Evolutionary conservation across 2,329 filamentous ascomycete genomes (phyloP), one percentile per base, ranked within the genome.

Genomic region (Sarocladium brachiariae): DNA sequence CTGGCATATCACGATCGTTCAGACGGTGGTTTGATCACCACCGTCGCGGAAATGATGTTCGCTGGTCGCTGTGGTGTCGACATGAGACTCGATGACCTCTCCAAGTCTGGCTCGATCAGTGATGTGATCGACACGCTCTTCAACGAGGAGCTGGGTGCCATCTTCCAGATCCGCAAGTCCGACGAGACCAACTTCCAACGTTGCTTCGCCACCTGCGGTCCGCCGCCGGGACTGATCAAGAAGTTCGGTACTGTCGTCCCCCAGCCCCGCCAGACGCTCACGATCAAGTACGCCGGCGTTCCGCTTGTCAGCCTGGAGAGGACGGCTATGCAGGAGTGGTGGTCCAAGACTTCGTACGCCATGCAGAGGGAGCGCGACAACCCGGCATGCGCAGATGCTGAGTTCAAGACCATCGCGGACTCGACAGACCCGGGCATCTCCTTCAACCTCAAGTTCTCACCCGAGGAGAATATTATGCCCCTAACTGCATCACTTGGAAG

Each of bases 41-140:
- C 92, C 5, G 71, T 97, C 30, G 88, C 84, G 2, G 93, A 99
- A 70, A 97, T 97, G 93, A 95, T 95, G 82, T 97, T 97, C 65
- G 92, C 93, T 27, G 93, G 93, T 24, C 86, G 91, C 51, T 95
- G 88, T 61, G 93, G 92, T 54, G 78, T 89, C 25, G 87, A 95
- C 58, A 75, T 97, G 53, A 86, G 88, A 75, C 74, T 96, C 52
- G 91, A 96, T 63, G 80, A 78, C 50, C 74, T 90, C 34, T 70
- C 78, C 24, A 81, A 80, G 53, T 81, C 80, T 21, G 75, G 83
- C 38, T 77, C 77, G 9, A 72, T 80, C 41, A 75, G 83, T 1
- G 73, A 83, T 60, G 69, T 95, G 16, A 72, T 96, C 7, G 81
- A 89, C 51, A 80, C 86, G 0, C 78, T 99, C 18, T 97, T 99